These are phyloP conservation scores for Dinochytrium kinnereticum DNA, from an alignment of 371 early-diverging fungal species.

Conservation along the genomic window DNA sequence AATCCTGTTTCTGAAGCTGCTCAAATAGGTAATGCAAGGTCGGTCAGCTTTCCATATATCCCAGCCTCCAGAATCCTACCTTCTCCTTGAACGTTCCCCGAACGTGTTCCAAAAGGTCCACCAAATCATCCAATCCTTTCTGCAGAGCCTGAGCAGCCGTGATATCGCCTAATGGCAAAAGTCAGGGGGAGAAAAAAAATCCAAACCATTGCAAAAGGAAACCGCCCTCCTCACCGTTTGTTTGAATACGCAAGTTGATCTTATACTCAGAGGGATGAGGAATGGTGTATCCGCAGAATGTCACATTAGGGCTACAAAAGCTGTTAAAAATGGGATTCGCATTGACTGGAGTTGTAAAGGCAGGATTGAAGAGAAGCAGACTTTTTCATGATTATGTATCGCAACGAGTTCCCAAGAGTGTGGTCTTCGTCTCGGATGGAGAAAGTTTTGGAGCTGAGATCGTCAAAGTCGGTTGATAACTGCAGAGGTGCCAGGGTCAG, in stretches of 20 bases:
- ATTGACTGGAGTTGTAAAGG: no score
- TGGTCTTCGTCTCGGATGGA: conserved; percentile 93
- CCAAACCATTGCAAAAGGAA: background rate
- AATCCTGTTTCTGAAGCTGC: background rate
- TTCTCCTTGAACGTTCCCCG: conserved; percentile 64
- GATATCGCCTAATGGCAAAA: conserved; percentile 60
- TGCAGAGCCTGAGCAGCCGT: conserved; percentile 84
- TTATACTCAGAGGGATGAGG: conserved; percentile 99
- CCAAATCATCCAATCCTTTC: conserved; percentile 85
- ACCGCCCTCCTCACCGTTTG: conserved; percentile 61
- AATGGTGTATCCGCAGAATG: conserved; percentile 98
- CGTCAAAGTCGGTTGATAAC: conserved; percentile 70
- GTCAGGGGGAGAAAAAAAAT: background rate
- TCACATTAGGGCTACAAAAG: conserved; percentile 76
- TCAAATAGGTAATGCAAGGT: background rate
- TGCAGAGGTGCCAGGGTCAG: no score
- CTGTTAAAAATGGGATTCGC: background rate
- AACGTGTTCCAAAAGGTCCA: conserved; percentile 72
- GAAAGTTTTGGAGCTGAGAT: conserved; percentile 84
- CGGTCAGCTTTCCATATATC: background rate
- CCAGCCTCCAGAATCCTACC: conserved; percentile 33
- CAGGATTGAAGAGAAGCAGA: conserved; percentile 45
- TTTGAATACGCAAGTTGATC: conserved; percentile 95
- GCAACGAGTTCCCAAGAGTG: conserved; percentile 92
- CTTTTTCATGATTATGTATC: conserved; percentile 95